Evolutionary conservation across 1,284 basidiomycete species (phyloP), one percentile per base, ranked within the genome.

Genomic region (Heterobasidion irregulare): DNA sequence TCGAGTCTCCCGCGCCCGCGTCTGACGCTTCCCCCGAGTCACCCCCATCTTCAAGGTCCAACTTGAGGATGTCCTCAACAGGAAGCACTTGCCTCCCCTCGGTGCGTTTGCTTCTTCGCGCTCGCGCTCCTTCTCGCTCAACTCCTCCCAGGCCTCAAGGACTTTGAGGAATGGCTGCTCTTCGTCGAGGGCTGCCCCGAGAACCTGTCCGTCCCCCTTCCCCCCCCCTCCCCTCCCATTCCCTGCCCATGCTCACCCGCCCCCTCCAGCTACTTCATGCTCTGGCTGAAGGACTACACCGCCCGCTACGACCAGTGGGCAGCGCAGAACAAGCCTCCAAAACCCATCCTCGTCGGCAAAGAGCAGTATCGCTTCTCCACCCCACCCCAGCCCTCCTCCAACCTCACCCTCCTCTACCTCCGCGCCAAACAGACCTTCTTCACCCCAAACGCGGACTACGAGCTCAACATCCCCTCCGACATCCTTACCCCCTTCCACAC

Each of bases 401-500:
- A 78, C 16, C 72, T 89, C 52, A 78, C 82, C 55, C 76, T 84
- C 70, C 89, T 87, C 68, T 90, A 86, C 64, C 71, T 79, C 7
- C 83, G 87, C 48, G 86, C 86, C 7, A 88, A 87, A 61, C 81
- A 85, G 62, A 89, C 86, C 0, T 90, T 90, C 67, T 80, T 89
- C 58, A 82, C 82, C 2, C 83, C 83, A 13, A 78, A 77, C 55
- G 79, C 81, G 41, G 75, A 77, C 47, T 88, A 85, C 65, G 85
- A 89, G 59, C 80, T 90, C 61, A 77, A 84, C 60, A 76, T 89
- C 36, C 76, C 83, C 18, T 83, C 82, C 6, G 78, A 80, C 53
- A 68, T 84, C 16, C 79, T 90, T 44, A 76, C 80, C 0, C 80
- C 82, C 2, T 84, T 90, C 64, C 82, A 84, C 58, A 61, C 68